Conservation (phyloP, 208 protist species). For the Leishmania martiniquensis region DNA sequence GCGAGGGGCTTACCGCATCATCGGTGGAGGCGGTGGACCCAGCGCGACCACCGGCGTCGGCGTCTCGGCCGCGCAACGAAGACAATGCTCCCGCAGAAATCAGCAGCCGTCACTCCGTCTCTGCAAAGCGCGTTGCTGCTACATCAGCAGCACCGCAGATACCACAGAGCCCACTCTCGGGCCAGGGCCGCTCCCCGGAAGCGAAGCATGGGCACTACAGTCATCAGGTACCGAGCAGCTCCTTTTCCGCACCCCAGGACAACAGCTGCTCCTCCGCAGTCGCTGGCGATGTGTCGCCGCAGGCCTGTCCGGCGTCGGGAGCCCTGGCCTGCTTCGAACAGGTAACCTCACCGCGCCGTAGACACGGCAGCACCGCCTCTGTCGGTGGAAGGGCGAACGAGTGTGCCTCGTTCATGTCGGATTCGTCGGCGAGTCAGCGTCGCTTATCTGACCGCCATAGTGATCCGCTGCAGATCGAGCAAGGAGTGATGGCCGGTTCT, state of each 20-base stretch:
- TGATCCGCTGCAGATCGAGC: background rate
- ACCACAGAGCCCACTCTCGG: background rate
- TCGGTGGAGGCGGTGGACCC: conserved; percentile 14
- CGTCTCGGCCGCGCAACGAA: background rate
- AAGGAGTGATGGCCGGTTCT: background rate
- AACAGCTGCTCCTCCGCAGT: conserved; percentile 2
- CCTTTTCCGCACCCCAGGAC: conserved; percentile 6
- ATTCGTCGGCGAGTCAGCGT: background rate
- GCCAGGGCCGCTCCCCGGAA: background rate
- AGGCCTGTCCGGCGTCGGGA: conserved; percentile 9
- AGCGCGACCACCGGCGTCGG: background rate
- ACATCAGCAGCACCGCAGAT: background rate
- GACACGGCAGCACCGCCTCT: background rate
- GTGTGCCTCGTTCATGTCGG: background rate
- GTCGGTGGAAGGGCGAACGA: background rate
- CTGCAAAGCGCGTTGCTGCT: background rate
- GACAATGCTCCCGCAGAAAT: background rate
- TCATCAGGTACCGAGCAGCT: conserved; percentile 1
- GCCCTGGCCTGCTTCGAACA: background rate
- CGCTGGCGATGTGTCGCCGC: conserved; percentile 8
- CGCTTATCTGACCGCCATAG: background rate
- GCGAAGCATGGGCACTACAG: background rate
- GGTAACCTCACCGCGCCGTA: background rate
- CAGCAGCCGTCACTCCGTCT: background rate
- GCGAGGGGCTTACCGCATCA: conserved; percentile 8